phyloP scores from a whole-genome alignment of 78 protist species.

The Dictyostelium citrinum region DNA sequence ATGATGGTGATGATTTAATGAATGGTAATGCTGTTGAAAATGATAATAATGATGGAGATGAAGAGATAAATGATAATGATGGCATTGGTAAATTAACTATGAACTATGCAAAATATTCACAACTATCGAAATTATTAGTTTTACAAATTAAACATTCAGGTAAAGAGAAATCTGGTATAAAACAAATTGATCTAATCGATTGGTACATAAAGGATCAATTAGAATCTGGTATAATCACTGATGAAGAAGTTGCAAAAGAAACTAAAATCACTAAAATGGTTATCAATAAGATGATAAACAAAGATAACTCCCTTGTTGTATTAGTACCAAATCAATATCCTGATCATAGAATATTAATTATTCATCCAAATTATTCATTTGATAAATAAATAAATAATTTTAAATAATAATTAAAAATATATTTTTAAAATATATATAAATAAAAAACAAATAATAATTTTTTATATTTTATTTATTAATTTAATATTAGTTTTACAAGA shows the following conservation, averaged over 20 bases:
- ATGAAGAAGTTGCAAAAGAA: neutral
- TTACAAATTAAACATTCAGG: neutral
- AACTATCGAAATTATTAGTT: neutral
- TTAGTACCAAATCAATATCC: neutral
- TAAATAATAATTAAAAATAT: neutral
- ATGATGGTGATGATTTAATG: neutral
- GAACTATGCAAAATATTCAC: neutral
- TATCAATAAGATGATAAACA: conserved; percentile 35
- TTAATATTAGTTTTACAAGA: conserved; percentile 24
- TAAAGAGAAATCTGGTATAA: neutral
- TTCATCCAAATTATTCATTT: conserved; percentile 23
- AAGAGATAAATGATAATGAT: neutral
- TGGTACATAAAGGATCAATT: conserved; percentile 22
- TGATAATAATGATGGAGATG: neutral
- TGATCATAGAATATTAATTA: conserved; percentile 9
- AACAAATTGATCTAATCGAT: conserved; percentile 38
- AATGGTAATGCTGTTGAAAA: neutral
- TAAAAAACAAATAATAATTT: too few species aligned
- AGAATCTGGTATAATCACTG: neutral
- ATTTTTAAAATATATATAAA: too few species aligned
- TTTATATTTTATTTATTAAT: neutral
- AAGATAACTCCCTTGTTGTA: conserved; percentile 13
- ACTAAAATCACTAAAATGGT: neutral
- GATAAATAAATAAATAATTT: neutral
- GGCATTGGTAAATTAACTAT: neutral